Percentiles rank a stretch among this genome's conserved stretches.
Evolutionary conservation across 192 early-diverging fungal species (phyloP).

Genomic region (Coemansia sp.): DNA sequence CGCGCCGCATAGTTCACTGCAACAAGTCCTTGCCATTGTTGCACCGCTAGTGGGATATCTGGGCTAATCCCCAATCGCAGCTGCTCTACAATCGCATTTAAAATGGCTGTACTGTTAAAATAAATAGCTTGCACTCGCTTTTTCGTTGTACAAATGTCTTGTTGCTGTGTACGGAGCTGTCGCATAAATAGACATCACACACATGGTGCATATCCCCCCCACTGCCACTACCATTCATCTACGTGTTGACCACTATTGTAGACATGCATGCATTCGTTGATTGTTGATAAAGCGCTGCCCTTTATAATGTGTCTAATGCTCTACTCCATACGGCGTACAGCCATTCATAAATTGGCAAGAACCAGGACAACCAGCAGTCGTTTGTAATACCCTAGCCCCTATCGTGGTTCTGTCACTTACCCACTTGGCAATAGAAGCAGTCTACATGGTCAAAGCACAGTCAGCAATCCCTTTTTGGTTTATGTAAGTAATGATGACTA

Average conservation of each 20-base stretch:
- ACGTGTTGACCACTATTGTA: background rate
- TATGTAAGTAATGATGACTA: background rate
- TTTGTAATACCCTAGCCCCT: background rate
- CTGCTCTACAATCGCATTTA: slow-evolving; percentile 57
- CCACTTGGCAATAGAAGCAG: slow-evolving; percentile 80
- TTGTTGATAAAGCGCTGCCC: background rate
- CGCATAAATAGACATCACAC: background rate
- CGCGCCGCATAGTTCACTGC: slow-evolving; percentile 90
- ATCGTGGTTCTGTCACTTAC: slow-evolving; percentile 40
- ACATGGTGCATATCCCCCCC: background rate
- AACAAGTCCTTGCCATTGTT: slow-evolving; percentile 88
- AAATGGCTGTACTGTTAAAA: background rate
- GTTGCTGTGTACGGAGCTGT: background rate
- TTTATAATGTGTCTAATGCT: background rate
- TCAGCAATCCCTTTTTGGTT: background rate
- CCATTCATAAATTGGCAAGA: background rate
- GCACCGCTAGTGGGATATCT: slow-evolving; percentile 75
- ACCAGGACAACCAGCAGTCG: background rate
- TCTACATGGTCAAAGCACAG: slow-evolving; percentile 43
- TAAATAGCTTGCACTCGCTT: background rate
- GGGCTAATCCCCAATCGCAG: slow-evolving; percentile 65
- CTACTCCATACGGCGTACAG: background rate
- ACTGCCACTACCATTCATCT: background rate
- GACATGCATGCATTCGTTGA: background rate
- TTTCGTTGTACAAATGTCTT: background rate